Conservation (phyloP, 208 protist species). For the Giardia muris region DNA sequence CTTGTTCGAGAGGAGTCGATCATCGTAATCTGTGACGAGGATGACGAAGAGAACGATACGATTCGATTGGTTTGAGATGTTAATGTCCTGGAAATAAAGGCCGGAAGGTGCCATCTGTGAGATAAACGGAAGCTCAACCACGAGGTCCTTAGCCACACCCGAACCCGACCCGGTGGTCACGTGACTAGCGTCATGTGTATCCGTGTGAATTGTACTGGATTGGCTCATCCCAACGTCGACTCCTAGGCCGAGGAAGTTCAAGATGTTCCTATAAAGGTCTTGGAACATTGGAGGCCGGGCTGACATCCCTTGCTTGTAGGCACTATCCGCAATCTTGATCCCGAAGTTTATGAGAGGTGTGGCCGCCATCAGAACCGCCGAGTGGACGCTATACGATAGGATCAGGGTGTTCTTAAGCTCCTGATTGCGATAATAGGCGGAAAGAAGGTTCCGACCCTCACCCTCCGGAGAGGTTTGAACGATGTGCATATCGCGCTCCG, state of each 20-base stretch:
- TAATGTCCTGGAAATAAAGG: conserved; percentile 9
- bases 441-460: not conserved
- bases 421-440: not conserved
- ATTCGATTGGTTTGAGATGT: not conserved
- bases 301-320: conserved; percentile 3
- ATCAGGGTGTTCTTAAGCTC: not conserved
- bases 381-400: not conserved
- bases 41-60: not conserved
- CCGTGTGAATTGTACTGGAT: too few species aligned
- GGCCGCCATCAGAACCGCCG: not conserved
- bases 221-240: too few species aligned
- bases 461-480: not conserved
- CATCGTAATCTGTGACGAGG: not conserved
- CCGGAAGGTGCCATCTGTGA: not conserved
- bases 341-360: not conserved
- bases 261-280: not conserved
- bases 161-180: not conserved
- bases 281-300: not conserved
- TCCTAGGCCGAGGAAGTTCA: not conserved
- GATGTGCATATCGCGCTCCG: not conserved
- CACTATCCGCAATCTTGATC: conserved; percentile 13
- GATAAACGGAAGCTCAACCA: conserved; percentile 2
- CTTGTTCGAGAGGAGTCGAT: not conserved
- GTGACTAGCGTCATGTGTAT: not conserved
- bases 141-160: not conserved